Conservation (phyloP, 1,139 yeast genomes). For the Hansenula sp. region DNA sequence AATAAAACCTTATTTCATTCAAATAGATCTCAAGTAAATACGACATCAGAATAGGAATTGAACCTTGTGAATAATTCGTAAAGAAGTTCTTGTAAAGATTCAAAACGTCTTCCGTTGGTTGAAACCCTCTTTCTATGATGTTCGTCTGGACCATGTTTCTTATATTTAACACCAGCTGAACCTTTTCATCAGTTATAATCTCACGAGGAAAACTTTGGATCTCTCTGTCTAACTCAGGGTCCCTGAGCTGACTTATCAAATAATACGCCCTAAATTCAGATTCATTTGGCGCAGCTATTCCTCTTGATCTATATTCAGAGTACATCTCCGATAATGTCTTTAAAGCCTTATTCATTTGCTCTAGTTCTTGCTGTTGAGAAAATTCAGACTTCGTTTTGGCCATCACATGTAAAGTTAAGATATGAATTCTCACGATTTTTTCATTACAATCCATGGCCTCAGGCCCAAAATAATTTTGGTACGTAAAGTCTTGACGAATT, state of each 20-base stretch:
- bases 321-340: slow-evolving; percentile 90
- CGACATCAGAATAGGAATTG: slow-evolving; percentile 66
- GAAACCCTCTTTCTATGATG: slow-evolving; percentile 53
- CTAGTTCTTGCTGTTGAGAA: slow-evolving; percentile 93
- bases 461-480: slow-evolving; percentile 90
- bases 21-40: slow-evolving; percentile 80
- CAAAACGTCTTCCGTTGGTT: slow-evolving; percentile 55
- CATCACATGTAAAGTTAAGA: slow-evolving; percentile 82
- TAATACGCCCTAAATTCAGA: slow-evolving; percentile 93
- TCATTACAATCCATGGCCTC: slow-evolving; percentile 95
- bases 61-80: slow-evolving; percentile 41
- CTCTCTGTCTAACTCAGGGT: slow-evolving; percentile 80
- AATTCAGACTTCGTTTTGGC: slow-evolving; percentile 73
- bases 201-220: slow-evolving; percentile 63
- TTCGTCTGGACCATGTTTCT: slow-evolving; percentile 66
- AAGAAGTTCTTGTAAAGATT: slow-evolving; percentile 69
- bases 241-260: slow-evolving; percentile 73
- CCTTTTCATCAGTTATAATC: slow-evolving; percentile 49
- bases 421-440: slow-evolving; percentile 84
- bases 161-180: slow-evolving; percentile 70
- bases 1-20: slow-evolving; percentile 74
- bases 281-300: slow-evolving; percentile 74
- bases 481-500: slow-evolving; percentile 94
- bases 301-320: slow-evolving; percentile 69
- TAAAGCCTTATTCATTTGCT: slow-evolving; percentile 87